A percentile compares a stretch with the other conserved stretches of the same genome.
phyloP scores from a whole-genome alignment of 345 rosid genomes.

The Gossypium rotundifolium region DNA sequence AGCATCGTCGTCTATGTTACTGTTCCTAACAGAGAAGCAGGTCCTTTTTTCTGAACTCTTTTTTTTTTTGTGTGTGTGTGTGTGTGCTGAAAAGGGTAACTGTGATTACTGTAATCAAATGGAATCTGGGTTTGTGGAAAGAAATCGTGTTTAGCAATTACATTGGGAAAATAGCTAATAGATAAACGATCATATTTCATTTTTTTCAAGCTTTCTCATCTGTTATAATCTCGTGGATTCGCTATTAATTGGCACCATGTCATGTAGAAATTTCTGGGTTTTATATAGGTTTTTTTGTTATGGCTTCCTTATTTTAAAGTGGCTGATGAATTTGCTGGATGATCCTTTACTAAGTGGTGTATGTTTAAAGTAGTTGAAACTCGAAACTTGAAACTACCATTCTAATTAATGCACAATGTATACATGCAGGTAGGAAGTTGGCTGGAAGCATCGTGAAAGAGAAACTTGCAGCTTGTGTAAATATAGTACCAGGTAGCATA shows the following conservation, averaged over 20 bases:
- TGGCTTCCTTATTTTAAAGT: conserved; percentile 29
- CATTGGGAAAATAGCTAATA: neutral
- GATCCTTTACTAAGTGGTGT: neutral
- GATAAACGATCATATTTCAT: neutral
- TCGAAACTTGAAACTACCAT: neutral
- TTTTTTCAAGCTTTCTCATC: neutral
- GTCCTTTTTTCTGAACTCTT: conserved; percentile 15
- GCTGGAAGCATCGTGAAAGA: conserved; percentile 76
- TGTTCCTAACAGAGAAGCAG: conserved; percentile 85
- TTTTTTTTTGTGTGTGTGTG: neutral
- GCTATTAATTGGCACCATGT: too few species aligned
- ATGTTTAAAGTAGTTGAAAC: neutral
- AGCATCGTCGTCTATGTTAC: conserved; percentile 87
- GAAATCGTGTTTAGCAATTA: neutral
- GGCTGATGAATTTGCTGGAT: neutral
- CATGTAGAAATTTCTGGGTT: neutral
- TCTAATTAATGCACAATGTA: neutral
- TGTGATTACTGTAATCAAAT: neutral
- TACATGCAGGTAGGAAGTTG: conserved; percentile 65
- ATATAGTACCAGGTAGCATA: conserved; percentile 64
- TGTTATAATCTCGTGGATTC: neutral
- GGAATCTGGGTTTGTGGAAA: neutral
- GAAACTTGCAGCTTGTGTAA: conserved; percentile 90
- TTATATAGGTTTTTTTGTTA: neutral
- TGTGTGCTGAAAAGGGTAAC: neutral